Conservation (phyloP, 257 asterid genomes). For the Forsythia viridissima region DNA sequence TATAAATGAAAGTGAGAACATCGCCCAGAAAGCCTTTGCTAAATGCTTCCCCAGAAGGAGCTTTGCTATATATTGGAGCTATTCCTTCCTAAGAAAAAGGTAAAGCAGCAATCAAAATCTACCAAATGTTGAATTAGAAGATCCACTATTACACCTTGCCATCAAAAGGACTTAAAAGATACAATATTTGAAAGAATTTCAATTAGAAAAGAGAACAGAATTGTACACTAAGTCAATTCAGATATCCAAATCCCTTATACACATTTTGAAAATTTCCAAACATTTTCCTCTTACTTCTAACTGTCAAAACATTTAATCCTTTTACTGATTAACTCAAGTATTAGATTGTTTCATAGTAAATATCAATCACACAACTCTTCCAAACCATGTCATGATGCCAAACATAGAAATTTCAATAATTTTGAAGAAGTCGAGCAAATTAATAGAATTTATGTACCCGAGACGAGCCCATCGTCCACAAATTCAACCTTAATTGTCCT, state of each 20-base stretch:
- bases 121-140: not conserved
- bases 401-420: not conserved
- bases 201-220: not conserved
- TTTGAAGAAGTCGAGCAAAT: not conserved
- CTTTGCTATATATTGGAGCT: not conserved
- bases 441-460: not conserved
- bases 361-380: not conserved
- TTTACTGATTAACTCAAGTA: not conserved
- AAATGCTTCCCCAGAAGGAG: conserved; percentile 13
- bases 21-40: conserved; percentile 18
- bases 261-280: not conserved
- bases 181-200: too few species aligned
- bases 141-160: not conserved
- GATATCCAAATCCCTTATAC: not conserved
- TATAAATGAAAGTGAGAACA: conserved; percentile 52
- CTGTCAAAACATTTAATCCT: too few species aligned
- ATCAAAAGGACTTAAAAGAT: not conserved
- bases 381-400: not conserved
- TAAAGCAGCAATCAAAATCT: conserved; percentile 23
- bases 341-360: too few species aligned
- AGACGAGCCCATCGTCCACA: not conserved
- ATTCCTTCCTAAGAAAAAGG: conserved; percentile 21
- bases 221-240: not conserved
- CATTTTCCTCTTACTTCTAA: not conserved
- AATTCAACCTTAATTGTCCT: not conserved